Evolutionary conservation across 140 eudicot species (phyloP).

Genomic region (Erigeron philadelphicus): DNA sequence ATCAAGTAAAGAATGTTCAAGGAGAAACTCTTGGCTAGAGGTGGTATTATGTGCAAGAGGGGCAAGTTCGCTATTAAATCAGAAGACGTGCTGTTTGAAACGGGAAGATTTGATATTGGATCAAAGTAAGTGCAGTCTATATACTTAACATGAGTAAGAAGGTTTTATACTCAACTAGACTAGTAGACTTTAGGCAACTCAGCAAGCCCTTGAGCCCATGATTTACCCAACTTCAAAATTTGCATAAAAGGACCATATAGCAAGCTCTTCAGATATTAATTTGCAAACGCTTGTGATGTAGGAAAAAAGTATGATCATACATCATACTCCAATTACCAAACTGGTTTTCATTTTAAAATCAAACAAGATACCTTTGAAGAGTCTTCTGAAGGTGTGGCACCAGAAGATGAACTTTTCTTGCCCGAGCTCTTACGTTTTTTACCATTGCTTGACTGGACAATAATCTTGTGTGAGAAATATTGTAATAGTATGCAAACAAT

Average conservation of each 20-base stretch:
- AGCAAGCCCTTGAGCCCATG: background rate
- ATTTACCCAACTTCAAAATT: too few species aligned
- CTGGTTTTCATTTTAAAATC: background rate
- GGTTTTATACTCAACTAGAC: background rate
- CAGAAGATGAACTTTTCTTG: constrained; percentile 44
- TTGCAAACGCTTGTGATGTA: background rate
- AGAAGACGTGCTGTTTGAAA: too few species aligned
- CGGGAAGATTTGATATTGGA: too few species aligned
- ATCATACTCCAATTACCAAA: constrained; percentile 13
- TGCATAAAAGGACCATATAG: background rate
- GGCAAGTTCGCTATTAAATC: too few species aligned
- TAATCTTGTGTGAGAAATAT: constrained; percentile 18
- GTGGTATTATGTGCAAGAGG: too few species aligned
- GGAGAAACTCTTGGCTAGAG: too few species aligned
- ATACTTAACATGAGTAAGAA: too few species aligned
- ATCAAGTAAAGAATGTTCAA: background rate
- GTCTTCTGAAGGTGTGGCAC: constrained; percentile 45
- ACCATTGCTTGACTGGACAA: constrained; percentile 54
- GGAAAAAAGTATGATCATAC: constrained; percentile 9
- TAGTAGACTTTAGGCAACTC: background rate
- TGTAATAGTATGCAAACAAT: background rate
- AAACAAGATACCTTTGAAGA: constrained; percentile 54
- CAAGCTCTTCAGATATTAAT: background rate
- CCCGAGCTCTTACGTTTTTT: constrained; percentile 23
- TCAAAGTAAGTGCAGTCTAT: too few species aligned